Evolutionary conservation across 2,329 filamentous ascomycete species (phyloP), one percentile per base, ranked within the genome.

Genomic region (Apiospora pterosperma): DNA sequence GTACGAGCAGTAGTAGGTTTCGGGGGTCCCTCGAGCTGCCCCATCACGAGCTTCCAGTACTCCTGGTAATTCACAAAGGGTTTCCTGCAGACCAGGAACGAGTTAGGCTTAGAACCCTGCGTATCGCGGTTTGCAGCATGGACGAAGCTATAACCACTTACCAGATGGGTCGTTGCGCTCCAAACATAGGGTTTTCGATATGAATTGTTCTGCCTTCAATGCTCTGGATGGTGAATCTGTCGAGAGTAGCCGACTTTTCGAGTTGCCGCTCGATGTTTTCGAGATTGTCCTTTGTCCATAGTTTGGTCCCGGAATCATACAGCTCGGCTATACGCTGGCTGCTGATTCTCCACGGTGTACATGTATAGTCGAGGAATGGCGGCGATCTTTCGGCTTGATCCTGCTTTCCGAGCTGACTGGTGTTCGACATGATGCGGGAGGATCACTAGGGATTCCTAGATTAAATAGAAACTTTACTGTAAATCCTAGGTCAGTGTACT

Each of bases 1-100:
- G 69, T 74, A 73, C 19, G 72, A 68, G 67, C 72, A 74, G 62
- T 62, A 59, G 59, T 73, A 73, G 34, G 63, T 65, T 65, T 72
- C 69, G 69, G 66, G 59, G 67, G 66, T 28, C 52, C 67, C 14
- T 70, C 61, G 10, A 71, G 69, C 65, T 63, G 64, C 16, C 28
- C 21, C 23, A 11, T 55, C 11, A 55, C 23, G 21, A 55, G 44
- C 23, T 23, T 55, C 70, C 71, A 73, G 60, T 67, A 75, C 62
- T 72, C 70, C 65, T 69, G 69, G 31, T n/a, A n/a, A n/a, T n/a
- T n/a, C n/a, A n/a, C n/a, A n/a, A n/a, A n/a, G n/a, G n/a, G n/a
- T n/a, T n/a, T n/a, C n/a, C n/a, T n/a, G n/a, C n/a, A n/a, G n/a
- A n/a, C n/a, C n/a, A n/a, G n/a, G n/a, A n/a, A n/a, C n/a, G n/a